A percentile compares a stretch with the other conserved stretches of the same genome.
Evolutionary conservation across 768 basidiomycete genomes (phyloP).

Genomic region (Roridomyces roridus): DNA sequence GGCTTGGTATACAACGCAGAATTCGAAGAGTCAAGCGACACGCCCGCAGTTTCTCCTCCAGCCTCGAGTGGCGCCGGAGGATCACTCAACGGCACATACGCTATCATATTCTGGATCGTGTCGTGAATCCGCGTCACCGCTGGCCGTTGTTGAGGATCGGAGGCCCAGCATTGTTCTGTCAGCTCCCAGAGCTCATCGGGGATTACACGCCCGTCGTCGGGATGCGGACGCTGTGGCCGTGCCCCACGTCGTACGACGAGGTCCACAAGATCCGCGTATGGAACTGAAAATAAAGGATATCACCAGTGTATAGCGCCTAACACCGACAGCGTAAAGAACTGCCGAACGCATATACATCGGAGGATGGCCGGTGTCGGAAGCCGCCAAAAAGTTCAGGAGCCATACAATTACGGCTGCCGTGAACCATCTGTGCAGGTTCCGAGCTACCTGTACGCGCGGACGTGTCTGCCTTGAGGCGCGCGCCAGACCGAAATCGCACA

Average conservation of each 20-base stretch:
- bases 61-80: too few relatives aligned
- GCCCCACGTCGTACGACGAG: conserved; percentile 2
- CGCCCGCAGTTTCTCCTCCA: too few relatives aligned
- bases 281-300: conserved; percentile 13
- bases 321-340: background rate
- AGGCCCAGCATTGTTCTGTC: conserved; percentile 11
- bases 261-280: conserved; percentile 10
- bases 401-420: background rate
- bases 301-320: conserved; percentile 10
- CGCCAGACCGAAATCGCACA: too few relatives aligned
- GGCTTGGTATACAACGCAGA: too few relatives aligned
- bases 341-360: background rate
- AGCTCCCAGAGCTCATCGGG: conserved; percentile 5
- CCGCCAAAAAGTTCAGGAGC: background rate
- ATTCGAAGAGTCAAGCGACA: too few relatives aligned
- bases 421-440: too few relatives aligned
- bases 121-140: conserved; percentile 11
- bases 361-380: background rate
- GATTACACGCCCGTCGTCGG: conserved; percentile 1
- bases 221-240: background rate
- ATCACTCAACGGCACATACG: background rate
- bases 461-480: conserved; percentile 31
- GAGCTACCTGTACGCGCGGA: too few relatives aligned
- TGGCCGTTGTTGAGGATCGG: conserved; percentile 5
- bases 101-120: background rate